Evolutionary conservation across 139 green algal species (phyloP), one percentile per base, ranked within the genome.

Genomic region (Tetraselmis chui): DNA sequence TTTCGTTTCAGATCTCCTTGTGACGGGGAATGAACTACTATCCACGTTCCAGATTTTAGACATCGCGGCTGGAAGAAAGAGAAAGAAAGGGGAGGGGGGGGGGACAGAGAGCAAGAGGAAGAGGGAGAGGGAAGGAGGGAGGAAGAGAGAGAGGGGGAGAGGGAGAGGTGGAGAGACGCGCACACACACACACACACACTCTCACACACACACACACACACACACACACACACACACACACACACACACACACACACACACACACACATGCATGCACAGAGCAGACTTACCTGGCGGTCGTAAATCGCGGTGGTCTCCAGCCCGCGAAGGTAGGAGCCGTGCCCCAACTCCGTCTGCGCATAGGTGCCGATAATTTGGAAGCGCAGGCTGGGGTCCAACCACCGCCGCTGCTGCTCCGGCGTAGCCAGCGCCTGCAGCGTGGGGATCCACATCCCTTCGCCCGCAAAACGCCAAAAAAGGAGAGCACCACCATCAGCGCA

Each of bases 261-360:
- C 77, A 32, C 84, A 1, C 32, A 85, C 84, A 81, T 87, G 74
- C 25, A 77, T 85, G n/a, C n/a, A n/a, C 45, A 67, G 18, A 18
- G 11, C 45, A 25, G 45, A 18, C 45, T 67, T 67, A 18, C 28
- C 81, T 86, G 59, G 5, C 84, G 67, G 84, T 98, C 94, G 80
- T 95, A 98, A 1, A 94, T 97, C 1, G 95, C 95, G 2, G 94
- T 97, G 5, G 96, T 99, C 86, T 99, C 91, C 82, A 99, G 87
- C n/a, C 96, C 96, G 1, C 95, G 91, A 78, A 99, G 89, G 89
- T 98, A 98, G 26, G 96, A 98, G 79, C 96, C 94, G 83, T 98
- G 95, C 1, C 94, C 95, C 59, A 99, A 89, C 90, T 99, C 96
- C 2, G 96, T 99, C 91, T 98, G 96, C 1, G 95, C 95, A 77